Evolutionary conservation across 2,329 filamentous ascomycete genomes (phyloP).

Genomic region (Alternaria sp.): DNA sequence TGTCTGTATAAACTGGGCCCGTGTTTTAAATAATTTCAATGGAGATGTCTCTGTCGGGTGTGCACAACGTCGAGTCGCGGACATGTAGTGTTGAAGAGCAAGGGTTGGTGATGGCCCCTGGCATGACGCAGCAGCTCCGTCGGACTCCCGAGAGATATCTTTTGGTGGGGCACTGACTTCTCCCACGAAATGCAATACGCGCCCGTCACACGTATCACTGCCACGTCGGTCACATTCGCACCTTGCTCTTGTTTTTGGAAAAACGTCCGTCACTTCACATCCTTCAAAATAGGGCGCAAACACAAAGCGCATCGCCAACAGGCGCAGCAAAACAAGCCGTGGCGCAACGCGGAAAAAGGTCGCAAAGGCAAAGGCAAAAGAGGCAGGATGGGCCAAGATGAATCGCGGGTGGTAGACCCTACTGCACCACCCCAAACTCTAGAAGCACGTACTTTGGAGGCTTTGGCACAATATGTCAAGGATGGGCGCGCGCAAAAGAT

Average conservation of each 20-base stretch:
- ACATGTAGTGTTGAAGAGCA: not conserved
- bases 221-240: slow-evolving; percentile 4
- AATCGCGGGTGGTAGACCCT: slow-evolving; percentile 74
- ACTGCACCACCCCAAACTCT: slow-evolving; percentile 71
- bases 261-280: not conserved
- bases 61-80: not conserved
- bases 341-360: slow-evolving; percentile 39
- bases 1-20: slow-evolving; percentile 8
- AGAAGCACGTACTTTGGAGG: slow-evolving; percentile 72
- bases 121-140: slow-evolving; percentile 16
- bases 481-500: slow-evolving; percentile 72
- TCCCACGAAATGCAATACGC: slow-evolving; percentile 6
- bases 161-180: slow-evolving; percentile 10
- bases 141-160: slow-evolving; percentile 16
- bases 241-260: not conserved
- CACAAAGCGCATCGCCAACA: slow-evolving; percentile 55
- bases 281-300: slow-evolving; percentile 61
- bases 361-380: slow-evolving; percentile 35
- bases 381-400: slow-evolving; percentile 84
- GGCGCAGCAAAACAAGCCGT: slow-evolving; percentile 44
- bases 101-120: not conserved
- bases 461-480: slow-evolving; percentile 81
- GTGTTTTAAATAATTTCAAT: not conserved
- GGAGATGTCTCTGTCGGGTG: not conserved
- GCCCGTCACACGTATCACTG: slow-evolving; percentile 1